phyloP scores from a whole-genome alignment of 805 yeast genomes.

The Spathaspora passalidarum region DNA sequence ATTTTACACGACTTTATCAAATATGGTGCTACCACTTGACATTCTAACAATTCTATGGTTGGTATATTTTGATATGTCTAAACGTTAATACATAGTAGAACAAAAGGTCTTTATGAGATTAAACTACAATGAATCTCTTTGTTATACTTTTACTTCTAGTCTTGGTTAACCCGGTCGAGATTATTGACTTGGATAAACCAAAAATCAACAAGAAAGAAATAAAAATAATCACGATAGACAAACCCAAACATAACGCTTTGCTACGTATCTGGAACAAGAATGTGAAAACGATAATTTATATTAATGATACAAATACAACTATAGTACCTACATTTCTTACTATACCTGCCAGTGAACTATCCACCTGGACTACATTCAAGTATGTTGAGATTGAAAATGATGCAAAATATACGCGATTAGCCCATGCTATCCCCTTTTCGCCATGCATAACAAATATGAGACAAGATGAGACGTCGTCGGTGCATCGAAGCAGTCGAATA shows the following conservation, averaged over 20 bases:
- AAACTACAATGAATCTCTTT: not conserved
- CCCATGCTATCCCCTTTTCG: constrained; percentile 1
- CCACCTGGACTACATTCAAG: not conserved
- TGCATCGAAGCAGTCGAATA: not conserved
- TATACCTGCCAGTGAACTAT: not conserved
- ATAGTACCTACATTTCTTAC: constrained; percentile 2
- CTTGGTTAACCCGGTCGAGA: not conserved
- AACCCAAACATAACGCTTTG: not conserved
- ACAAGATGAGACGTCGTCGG: not conserved
- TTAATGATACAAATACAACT: constrained; percentile 4
- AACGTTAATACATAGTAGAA: not conserved
- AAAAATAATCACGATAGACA: not conserved
- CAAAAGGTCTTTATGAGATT: too few relatives aligned
- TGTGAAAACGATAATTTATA: constrained; percentile 3
- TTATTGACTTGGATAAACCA: constrained; percentile 4
- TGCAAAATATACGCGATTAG: not conserved
- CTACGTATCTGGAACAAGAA: not conserved
- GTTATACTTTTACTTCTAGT: not conserved
- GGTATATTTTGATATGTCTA: not conserved
- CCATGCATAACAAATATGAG: constrained; percentile 3
- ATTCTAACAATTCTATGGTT: too few relatives aligned
- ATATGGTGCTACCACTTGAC: too few relatives aligned
- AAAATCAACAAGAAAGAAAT: not conserved
- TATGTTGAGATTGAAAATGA: constrained; percentile 3
- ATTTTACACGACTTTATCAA: too few relatives aligned